phyloP scores from a whole-genome alignment of 2,329 filamentous ascomycete genomes.

The Blumeria hordei region DNA sequence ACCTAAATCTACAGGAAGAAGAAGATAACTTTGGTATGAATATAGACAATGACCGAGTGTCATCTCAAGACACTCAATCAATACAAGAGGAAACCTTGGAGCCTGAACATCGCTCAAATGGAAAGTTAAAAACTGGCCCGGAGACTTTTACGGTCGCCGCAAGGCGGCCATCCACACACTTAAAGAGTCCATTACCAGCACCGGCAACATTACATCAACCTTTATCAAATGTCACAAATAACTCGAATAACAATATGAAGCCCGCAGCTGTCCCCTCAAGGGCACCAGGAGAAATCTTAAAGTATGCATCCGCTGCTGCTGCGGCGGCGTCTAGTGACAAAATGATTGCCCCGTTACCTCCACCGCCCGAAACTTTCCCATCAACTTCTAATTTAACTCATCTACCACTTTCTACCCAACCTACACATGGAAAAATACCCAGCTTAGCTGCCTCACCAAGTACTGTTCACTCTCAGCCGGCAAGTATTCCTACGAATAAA shows the following conservation, averaged over 20 bases:
- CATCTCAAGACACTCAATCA: slow-evolving; percentile 88
- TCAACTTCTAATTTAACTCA: slow-evolving; percentile 18
- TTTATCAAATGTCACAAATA: slow-evolving; percentile 34
- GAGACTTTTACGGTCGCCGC: slow-evolving; percentile 31
- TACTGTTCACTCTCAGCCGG: slow-evolving; percentile 23
- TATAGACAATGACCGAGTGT: slow-evolving; percentile 61
- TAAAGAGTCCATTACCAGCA: slow-evolving; percentile 85
- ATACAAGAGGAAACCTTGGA: slow-evolving; percentile 64
- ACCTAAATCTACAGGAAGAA: slow-evolving; percentile 76
- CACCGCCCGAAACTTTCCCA: slow-evolving; percentile 42
- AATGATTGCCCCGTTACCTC: slow-evolving; percentile 79
- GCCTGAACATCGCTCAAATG: slow-evolving; percentile 21
- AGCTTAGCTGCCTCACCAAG: slow-evolving; percentile 34
- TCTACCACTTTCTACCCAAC: slow-evolving; percentile 16
- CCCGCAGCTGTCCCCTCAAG: slow-evolving; percentile 68
- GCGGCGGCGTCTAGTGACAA: slow-evolving; percentile 83
- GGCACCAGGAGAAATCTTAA: slow-evolving; percentile 70
- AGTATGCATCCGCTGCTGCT: slow-evolving; percentile 89
- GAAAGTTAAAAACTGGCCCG: slow-evolving; percentile 25
- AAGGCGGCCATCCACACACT: slow-evolving; percentile 62
- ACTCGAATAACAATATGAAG: slow-evolving; percentile 53
- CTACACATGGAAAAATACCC: slow-evolving; percentile 20
- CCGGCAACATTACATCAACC: slow-evolving; percentile 72
- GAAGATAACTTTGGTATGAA: slow-evolving; percentile 68
- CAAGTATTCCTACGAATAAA: slow-evolving; percentile 15